Evolutionary conservation across 1,284 basidiomycete species (phyloP), one percentile per base, ranked within the genome.

Genomic region (Ustilago shanxiensis): DNA sequence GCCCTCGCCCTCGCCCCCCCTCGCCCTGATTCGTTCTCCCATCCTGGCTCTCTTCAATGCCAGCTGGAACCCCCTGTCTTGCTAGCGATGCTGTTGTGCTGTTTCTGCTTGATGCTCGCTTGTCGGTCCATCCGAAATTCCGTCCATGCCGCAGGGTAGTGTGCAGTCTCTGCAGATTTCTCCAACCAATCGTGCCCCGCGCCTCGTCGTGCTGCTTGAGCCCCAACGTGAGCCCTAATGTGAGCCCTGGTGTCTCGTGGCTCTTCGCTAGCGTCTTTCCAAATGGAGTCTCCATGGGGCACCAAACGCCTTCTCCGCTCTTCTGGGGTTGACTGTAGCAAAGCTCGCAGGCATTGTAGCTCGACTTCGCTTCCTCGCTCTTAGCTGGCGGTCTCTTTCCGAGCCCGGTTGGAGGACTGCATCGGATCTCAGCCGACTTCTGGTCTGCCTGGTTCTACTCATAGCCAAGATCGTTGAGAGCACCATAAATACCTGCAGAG

Each of bases 121-220:
- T 29, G 53, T 55, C 53, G 13, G 54, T 16, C 20, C 35, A 39
- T 29, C 49, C 49, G 49, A 29, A 4, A 20, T 29, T 13, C 26
- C 1, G 18, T 51, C 6, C 26, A 14, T 16, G 26, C 49, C 26
- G 26, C 49, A 10, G 22, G 6, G 13, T 31, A n/a, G 20, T 33
- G 24, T 28, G n/a, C 26, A 22, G n/a, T 22, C 22, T n/a, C 16
- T 45, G 18, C 31, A 16, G 22, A 2, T 1, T 9, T 33, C 29
- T n/a, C 31, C 44, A 28, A 37, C 49, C 37, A 60, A 60, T 60
- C 58, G 58, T 44, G 52, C 45, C 61, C 47, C 45, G 61, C 54
- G 47, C 29, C 51, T 63, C 35, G 31, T 14, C 50, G 13, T 24
- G 29, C 4, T 24, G 18, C 11, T 33, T 33, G 31, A 11, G 31